Conservation (phyloP, 2,329 filamentous ascomycete genomes). For the Phyllosticta citriasiana region DNA sequence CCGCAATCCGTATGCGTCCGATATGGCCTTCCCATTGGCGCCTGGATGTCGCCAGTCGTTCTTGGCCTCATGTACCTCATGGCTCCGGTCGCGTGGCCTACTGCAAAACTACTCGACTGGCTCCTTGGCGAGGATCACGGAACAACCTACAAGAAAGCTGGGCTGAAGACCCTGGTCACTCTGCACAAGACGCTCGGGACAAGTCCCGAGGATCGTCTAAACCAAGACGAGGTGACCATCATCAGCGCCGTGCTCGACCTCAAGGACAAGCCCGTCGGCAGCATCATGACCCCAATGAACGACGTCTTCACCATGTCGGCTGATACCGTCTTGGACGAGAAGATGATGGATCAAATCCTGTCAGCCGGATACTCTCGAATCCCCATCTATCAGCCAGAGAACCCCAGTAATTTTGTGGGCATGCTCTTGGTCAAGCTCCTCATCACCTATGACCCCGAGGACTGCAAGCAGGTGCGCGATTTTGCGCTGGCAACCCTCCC, state of each 20-base stretch:
- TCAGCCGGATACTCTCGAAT: constrained; percentile 93
- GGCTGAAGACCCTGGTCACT: constrained; percentile 90
- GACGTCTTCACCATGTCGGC: constrained; percentile 97
- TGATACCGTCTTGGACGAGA: constrained; percentile 83
- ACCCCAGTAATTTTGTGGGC: constrained; percentile 79
- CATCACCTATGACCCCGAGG: constrained; percentile 96
- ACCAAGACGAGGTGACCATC: constrained; percentile 96
- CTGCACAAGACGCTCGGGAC: constrained; percentile 86
- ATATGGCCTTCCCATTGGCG: constrained; percentile 89
- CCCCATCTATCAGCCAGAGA: constrained; percentile 81
- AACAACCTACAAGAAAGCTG: constrained; percentile 95
- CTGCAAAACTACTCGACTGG: constrained; percentile 88
- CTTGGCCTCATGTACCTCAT: constrained; percentile 85
- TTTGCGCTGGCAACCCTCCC: constrained; percentile 90
- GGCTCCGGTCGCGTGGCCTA: constrained; percentile 84
- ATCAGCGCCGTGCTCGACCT: constrained; percentile 94
- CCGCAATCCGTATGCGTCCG: constrained; percentile 95
- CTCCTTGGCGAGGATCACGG: constrained; percentile 91
- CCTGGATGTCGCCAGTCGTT: constrained; percentile 84
- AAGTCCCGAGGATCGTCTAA: constrained; percentile 72
- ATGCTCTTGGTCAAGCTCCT: constrained; percentile 98
- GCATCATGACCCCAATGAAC: constrained; percentile 97
- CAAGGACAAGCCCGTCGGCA: constrained; percentile 89
- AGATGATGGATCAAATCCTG: constrained; percentile 88
- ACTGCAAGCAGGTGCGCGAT: constrained; percentile 74